Base-by-base conservation (phyloP, 495 filamentous ascomycete genomes). In the Parachaetomium inaequale region DNA sequence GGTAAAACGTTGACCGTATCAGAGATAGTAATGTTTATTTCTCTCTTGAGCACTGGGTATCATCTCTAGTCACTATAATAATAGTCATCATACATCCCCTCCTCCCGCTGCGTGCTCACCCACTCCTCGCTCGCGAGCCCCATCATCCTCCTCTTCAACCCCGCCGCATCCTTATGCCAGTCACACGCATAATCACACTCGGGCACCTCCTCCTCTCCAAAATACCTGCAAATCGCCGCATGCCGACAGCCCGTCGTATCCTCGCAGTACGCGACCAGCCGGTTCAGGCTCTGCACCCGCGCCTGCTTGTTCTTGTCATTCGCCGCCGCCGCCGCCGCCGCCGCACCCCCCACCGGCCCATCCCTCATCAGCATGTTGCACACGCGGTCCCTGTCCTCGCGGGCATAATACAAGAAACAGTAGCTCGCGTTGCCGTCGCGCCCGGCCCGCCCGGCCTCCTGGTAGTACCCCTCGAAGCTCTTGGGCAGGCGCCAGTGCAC, bases 381-480 rank as follows among this genome's bases (percentile, higher is more conserved):
- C 7, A 88, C 84, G 17, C 91, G 81, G 68, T 95, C 89, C 53
- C 90, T 80, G 66, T 96, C 92, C 69, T 93, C 87, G 23, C 86
- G 82, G 49, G 86, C 89, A 74, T 96, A 97, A 73, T 95, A 96
- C 38, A 98, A 79, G 40, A 96, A 88, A 64, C 92, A 96, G 32
- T 86, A 81, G 43, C 88, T 86, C 4, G 91, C 92, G 51, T 92
- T 90, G 21, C 92, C 91, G 64, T 97, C 93, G 26, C 93, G 83
- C 4, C 93, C 93, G 25, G 92, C 93, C 49, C 93, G 86, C 0
- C 93, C 93, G 8, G 91, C 93, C 81, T 98, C 93, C 75, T 98
- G 93, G 63, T 96, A 96, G 63, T 91, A 96, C 3, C 92, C 92
- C 72, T 97, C 93, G 71, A 97, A 96, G 32, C 87, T 91, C 68